These are phyloP conservation scores for Auricularia auricula-judae DNA, from an alignment of 768 basidiomycete species.

Conservation along the genomic window DNA sequence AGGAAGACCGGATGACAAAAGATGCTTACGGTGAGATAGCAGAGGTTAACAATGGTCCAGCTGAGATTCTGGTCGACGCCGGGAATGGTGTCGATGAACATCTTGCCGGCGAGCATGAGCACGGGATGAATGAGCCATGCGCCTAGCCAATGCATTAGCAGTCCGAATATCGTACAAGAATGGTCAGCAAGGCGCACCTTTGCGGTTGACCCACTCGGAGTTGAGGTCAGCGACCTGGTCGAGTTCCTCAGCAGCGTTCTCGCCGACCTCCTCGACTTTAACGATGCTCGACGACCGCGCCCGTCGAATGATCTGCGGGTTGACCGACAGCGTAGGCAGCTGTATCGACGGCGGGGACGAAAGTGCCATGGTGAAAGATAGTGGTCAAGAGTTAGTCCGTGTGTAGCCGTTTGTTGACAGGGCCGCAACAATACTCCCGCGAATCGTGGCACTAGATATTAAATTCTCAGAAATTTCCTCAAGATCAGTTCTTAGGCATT, in stretches of 20 bases:
- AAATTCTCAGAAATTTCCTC: too few species aligned
- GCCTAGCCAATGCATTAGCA: constrained; percentile 35
- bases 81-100: constrained; percentile 87
- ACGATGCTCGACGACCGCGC: constrained; percentile 65
- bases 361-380: neutral
- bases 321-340: constrained; percentile 35
- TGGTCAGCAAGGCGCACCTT: constrained; percentile 39
- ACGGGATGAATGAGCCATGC: constrained; percentile 98
- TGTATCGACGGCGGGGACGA: constrained; percentile 40
- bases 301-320: constrained; percentile 29
- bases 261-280: constrained; percentile 76
- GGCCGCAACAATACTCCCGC: too few species aligned
- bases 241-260: constrained; percentile 60
- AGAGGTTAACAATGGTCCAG: constrained; percentile 88
- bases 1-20: neutral
- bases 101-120: constrained; percentile 80
- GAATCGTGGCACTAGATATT: neutral
- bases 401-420: too few species aligned
- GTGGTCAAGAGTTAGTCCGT: neutral
- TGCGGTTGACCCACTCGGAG: constrained; percentile 89
- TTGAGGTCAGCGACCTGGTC: constrained; percentile 80
- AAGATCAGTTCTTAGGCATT: too few species aligned
- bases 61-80: constrained; percentile 89
- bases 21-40: constrained; percentile 78
- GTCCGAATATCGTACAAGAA: neutral